These are phyloP conservation scores for Moesziomyces sp. DNA, from an alignment of 1,284 basidiomycete species.

Conservation along the genomic window DNA sequence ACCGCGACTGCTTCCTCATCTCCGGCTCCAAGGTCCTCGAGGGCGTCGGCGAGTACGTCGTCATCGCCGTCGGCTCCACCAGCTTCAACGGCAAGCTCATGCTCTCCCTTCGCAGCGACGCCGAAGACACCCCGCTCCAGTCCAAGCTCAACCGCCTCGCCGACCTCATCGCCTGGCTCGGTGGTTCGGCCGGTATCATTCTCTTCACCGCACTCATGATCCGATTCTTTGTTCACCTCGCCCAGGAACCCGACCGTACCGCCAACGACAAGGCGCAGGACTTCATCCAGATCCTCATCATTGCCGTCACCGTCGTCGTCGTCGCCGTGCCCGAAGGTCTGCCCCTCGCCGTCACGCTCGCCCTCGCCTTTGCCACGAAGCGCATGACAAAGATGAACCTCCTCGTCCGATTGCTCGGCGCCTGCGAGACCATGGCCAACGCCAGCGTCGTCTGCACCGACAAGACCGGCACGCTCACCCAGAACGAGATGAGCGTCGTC, in stretches of 20 bases:
- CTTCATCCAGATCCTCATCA: conserved; percentile 93
- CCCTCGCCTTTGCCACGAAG: conserved; percentile 94
- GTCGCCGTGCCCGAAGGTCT: conserved; percentile 97
- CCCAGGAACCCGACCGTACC: conserved; percentile 70
- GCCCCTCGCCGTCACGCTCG: conserved; percentile 93
- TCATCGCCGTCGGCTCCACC: conserved; percentile 88
- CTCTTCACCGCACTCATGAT: conserved; percentile 91
- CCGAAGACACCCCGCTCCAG: conserved; percentile 89
- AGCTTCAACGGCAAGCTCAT: conserved; percentile 88
- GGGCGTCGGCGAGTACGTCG: conserved; percentile 91
- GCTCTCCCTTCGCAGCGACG: conserved; percentile 73
- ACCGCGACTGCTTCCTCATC: conserved; percentile 88
- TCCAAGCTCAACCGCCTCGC: conserved; percentile 91
- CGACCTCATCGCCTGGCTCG: conserved; percentile 91
- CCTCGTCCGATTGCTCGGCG: conserved; percentile 91
- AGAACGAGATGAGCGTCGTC: conserved; percentile 94
- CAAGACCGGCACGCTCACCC: conserved; percentile 86
- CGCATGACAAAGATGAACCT: conserved; percentile 95
- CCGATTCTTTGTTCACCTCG: conserved; percentile 89
- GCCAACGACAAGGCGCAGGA: conserved; percentile 85
- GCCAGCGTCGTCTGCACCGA: conserved; percentile 95
- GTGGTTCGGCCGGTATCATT: conserved; percentile 81
- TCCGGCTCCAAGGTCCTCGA: conserved; percentile 95
- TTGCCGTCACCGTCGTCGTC: conserved; percentile 92
- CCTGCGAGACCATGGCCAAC: conserved; percentile 99